Evolutionary conservation across 495 filamentous ascomycete genomes (phyloP).

Genomic region (Neurospora hispaniola): DNA sequence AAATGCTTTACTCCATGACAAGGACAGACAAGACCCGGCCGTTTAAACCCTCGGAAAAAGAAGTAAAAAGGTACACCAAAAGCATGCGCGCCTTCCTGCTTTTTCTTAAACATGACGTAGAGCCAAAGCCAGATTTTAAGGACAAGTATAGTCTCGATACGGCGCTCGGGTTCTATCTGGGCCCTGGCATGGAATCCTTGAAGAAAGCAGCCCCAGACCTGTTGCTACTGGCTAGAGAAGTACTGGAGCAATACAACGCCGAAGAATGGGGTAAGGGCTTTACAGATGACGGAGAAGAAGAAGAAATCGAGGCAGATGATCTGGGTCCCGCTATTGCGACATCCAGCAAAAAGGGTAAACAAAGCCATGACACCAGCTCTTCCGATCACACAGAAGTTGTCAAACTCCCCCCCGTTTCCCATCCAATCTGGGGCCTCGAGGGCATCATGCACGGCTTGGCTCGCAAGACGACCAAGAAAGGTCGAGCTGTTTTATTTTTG

Average conservation of each 20-base stretch:
- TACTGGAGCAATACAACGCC: not conserved
- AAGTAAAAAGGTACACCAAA: not conserved
- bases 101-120: not conserved
- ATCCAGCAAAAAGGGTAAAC: not conserved
- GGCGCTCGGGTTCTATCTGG: not conserved
- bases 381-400: not conserved
- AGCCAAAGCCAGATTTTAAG: not conserved
- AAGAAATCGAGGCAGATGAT: not conserved
- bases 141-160: not conserved
- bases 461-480: not conserved
- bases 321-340: not conserved
- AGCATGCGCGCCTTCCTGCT: not conserved
- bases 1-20: not conserved
- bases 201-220: not conserved
- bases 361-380: not conserved
- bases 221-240: not conserved
- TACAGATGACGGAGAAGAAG: not conserved
- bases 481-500: slow-evolving; percentile 10
- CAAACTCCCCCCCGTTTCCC: slow-evolving; percentile 11
- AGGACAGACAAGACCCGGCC: not conserved
- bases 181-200: not conserved
- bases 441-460: slow-evolving; percentile 35
- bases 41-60: fast-evolving
- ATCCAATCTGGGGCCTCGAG: slow-evolving; percentile 19
- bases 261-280: not conserved